Evolutionary conservation across 228 moss, liverwort and hornwort genomes (phyloP), one percentile per base, ranked within the genome.

Genomic region (Sphagnum fallax): DNA sequence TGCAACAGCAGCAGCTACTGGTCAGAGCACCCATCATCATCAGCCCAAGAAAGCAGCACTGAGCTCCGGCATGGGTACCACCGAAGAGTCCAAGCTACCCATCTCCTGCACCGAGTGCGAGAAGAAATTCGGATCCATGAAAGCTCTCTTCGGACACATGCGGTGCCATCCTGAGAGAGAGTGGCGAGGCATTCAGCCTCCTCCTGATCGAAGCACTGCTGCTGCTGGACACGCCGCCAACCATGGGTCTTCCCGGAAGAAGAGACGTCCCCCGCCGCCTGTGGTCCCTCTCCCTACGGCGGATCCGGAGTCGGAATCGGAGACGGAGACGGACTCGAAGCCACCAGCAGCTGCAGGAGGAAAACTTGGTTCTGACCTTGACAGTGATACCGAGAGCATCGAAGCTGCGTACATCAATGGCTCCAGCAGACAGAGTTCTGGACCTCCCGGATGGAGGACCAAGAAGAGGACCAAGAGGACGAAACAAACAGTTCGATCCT

Each of bases 131-230:
- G 76, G 81, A 13, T 92, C 94, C 13, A 90, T 84, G 88, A 98
- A 98, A 72, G 98, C 94, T 18, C 70, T 98, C 71, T 98, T 91
- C 65, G 98, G 98, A 0, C 98, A 98, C 81, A 98, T 98, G 98
- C 76, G 98, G 80, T 98, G 93, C 74, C 98, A 98, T 75, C 98
- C 98, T 1, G 94, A 94, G 80, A 91, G 98, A 6, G 77, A 83
- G 63, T 98, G 94, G 94, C 74, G 98, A 67, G 98, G 98, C 55
- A 92, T 94, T 83, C 90, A 89, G 48, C 91, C 87, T 6, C 32
- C 32, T 32, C 32, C 32, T 32, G 32, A 32, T 32, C 32, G 32
- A 32, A 32, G 32, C 32, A 32, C 32, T 32, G 32, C 32, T 32
- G 32, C 32, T 32, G 2, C 32, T 32, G 32, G 32, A 32, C 32